phyloP scores from a whole-genome alignment of 2,329 filamentous ascomycete genomes.

The Fusarium subtropicale region DNA sequence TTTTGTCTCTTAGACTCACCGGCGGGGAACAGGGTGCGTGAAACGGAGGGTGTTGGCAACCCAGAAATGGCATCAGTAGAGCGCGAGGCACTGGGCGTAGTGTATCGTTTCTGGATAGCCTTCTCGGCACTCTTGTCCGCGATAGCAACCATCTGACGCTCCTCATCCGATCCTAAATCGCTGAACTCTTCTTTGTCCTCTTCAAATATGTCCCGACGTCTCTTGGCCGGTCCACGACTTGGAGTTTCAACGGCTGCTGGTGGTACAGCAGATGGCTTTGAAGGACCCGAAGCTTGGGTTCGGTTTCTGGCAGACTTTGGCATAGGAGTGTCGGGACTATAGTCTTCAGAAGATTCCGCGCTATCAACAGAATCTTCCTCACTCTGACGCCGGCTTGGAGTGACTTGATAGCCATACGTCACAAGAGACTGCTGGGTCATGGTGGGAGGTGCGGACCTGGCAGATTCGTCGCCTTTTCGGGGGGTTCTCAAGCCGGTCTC shows the following conservation, averaged over 20 bases:
- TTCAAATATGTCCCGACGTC: constrained; percentile 47
- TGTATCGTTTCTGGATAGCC: constrained; percentile 27
- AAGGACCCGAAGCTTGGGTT: neutral
- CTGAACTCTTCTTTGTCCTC: constrained; percentile 49
- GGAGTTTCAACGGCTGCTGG: constrained; percentile 32
- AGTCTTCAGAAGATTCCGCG: constrained; percentile 30
- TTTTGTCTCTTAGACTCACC: constrained; percentile 49
- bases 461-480: constrained; percentile 18
- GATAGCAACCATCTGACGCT: constrained; percentile 52
- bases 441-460: constrained; percentile 44
- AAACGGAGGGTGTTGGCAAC: constrained; percentile 52
- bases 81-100: constrained; percentile 46
- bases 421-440: constrained; percentile 49
- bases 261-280: neutral
- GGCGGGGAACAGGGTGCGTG: constrained; percentile 53
- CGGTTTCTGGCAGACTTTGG: neutral
- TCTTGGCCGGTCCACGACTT: constrained; percentile 44
- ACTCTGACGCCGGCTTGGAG: constrained; percentile 35
- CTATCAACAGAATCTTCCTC: constrained; percentile 15
- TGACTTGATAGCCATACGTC: constrained; percentile 48
- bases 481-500: constrained; percentile 43
- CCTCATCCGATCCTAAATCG: constrained; percentile 55
- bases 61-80: constrained; percentile 42
- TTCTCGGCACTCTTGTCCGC: constrained; percentile 52
- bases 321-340: constrained; percentile 11